phyloP scores from a whole-genome alignment of 139 green algal species.

The Coccomyxa sp. region DNA sequence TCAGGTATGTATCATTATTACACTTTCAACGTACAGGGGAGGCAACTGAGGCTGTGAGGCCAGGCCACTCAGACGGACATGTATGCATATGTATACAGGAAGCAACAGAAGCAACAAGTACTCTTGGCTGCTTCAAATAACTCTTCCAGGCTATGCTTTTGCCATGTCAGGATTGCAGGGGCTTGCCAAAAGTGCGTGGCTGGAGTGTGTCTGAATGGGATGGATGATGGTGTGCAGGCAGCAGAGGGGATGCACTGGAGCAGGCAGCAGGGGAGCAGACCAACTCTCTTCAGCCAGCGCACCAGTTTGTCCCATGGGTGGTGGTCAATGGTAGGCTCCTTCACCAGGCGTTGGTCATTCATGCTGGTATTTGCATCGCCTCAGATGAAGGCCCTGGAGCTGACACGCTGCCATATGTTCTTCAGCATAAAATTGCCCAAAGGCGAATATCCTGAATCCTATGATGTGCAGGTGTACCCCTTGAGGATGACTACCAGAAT shows the following conservation, averaged over 20 bases:
- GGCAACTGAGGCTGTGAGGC: background rate
- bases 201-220: too few relatives aligned
- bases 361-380: too few relatives aligned
- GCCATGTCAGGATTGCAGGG: background rate
- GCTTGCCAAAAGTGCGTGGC: too few relatives aligned
- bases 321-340: slow-evolving; percentile 21
- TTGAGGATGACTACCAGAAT: slow-evolving; percentile 15
- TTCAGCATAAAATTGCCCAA: background rate
- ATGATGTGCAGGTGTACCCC: slow-evolving; percentile 10
- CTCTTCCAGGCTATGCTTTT: background rate
- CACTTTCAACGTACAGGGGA: background rate
- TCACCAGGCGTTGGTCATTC: background rate
- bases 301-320: slow-evolving; percentile 34
- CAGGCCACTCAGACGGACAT: background rate
- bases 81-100: background rate
- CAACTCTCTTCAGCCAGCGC: slow-evolving; percentile 16
- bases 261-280: slow-evolving; percentile 17
- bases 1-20: slow-evolving; percentile 7
- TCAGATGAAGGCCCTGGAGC: too few relatives aligned
- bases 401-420: background rate
- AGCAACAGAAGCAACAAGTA: background rate
- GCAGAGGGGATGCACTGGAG: slow-evolving; percentile 21
- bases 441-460: too few relatives aligned
- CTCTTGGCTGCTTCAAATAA: background rate
- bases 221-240: slow-evolving; percentile 12